Evolutionary conservation across 768 basidiomycete genomes (phyloP), one percentile per base, ranked within the genome.

Genomic region (Auricularia sp.): DNA sequence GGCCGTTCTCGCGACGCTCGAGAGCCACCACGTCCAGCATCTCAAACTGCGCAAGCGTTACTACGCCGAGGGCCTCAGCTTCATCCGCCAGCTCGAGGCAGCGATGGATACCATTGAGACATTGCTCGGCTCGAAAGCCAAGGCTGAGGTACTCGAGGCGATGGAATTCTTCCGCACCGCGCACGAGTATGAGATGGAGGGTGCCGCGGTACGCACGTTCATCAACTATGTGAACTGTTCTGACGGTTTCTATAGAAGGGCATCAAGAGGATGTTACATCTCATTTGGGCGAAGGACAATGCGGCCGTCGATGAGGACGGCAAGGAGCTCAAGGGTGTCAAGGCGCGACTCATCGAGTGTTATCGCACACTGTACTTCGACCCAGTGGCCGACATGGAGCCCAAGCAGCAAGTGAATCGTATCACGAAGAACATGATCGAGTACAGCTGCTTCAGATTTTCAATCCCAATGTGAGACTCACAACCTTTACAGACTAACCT

Each of bases 401-500:
- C 90, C 0, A 94, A 94, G 75, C 87, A 87, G 59, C 92, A 97
- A 73, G 84, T 97, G 65, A 95, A 87, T 69, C 81, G 94, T 14
- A 97, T 99, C 54, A 85, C 96, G 5, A 95, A 93, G 79, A 97
- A 98, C 72, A 90, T 99, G 85, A 92, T 99, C 59, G 92, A 97
- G 97, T 97, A 64, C 37, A 86, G 75, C 14, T 62, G 35, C 21
- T 62, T 33, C 24, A 4, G 4, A 10, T 1, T 24, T 33, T 8
- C 24, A 6, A 1, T 3, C 29, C 4, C 56, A 29, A 13, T 6
- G 29, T 59, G 24, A 29, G 29, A 29, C 29, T 33, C 24, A 29
- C 29, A 13, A 29, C 13, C 6, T 8, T 35, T 29, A 29, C 66
- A 98, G 96, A 73, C 80, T 89, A 51, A 98, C 97, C 0, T 95